These are phyloP conservation scores for Blastocystis sp. DNA, from an alignment of 352 stramenopile species.

Conservation along the genomic window DNA sequence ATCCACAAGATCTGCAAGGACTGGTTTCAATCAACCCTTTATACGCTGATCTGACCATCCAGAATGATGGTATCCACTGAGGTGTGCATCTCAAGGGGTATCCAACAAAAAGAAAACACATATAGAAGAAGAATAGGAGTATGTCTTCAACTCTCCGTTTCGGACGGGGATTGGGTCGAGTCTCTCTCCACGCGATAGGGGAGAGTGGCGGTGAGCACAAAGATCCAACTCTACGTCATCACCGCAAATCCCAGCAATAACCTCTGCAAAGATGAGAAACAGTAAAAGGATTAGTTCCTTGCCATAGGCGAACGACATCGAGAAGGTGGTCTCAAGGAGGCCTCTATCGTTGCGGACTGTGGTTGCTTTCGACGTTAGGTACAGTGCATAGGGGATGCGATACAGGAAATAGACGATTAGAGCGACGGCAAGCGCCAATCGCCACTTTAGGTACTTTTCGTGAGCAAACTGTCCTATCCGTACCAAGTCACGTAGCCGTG, in stretches of 20 bases:
- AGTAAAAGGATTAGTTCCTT: neutral
- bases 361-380: neutral
- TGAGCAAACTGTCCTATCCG: neutral
- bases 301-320: neutral
- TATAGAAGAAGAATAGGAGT: no score
- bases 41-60: no score
- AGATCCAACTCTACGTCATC: neutral
- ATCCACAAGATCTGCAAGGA: no score
- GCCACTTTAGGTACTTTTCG: conserved; percentile 47
- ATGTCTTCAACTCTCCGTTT: no score
- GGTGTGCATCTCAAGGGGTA: no score
- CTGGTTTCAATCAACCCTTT: no score
- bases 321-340: conserved; percentile 1
- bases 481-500: neutral
- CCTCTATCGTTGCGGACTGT: neutral
- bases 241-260: neutral
- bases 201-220: neutral
- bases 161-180: no score
- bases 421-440: neutral
- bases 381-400: conserved; percentile 9
- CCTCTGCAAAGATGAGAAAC: neutral
- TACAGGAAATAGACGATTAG: conserved; percentile 26
- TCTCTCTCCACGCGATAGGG: neutral
- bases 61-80: no score
- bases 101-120: no score